Percentiles rank a stretch among this genome's conserved stretches.
Conservation (phyloP, 2,329 filamentous ascomycete species). For the Beauveria caledonica region DNA sequence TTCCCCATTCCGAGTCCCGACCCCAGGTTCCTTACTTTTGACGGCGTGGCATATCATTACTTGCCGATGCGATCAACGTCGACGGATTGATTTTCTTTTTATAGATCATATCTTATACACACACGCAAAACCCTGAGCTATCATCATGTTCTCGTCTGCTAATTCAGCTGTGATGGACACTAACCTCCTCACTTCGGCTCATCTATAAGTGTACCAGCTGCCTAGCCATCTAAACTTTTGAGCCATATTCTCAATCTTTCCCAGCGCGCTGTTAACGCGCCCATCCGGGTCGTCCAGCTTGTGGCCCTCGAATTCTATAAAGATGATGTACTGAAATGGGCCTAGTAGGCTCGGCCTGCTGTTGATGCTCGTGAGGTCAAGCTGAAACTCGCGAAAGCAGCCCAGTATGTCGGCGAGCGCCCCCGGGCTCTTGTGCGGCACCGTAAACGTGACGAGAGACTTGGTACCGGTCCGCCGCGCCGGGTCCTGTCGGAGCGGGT, state of each 20-base stretch:
- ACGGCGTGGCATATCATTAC: too few species aligned
- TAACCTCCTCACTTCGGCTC: not conserved
- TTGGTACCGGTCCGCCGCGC: conserved; percentile 41
- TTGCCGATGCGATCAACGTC: too few species aligned
- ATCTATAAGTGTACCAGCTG: conserved; percentile 48
- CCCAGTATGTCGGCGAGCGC: conserved; percentile 72
- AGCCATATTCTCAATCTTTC: conserved; percentile 48
- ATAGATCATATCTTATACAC: not conserved
- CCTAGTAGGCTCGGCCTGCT: conserved; percentile 66
- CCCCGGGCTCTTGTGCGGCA: conserved; percentile 70
- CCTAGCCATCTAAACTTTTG: conserved; percentile 60
- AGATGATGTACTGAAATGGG: conserved; percentile 90
- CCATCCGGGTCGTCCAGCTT: conserved; percentile 40
- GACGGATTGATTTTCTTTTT: too few species aligned
- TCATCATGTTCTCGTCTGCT: not conserved
- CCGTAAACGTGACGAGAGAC: conserved; percentile 73
- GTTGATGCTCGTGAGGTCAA: conserved; percentile 89
- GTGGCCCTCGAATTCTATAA: conserved; percentile 77
- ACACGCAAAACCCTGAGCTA: not conserved
- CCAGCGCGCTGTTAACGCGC: conserved; percentile 52
- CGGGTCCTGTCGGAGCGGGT: conserved; percentile 20
- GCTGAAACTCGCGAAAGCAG: conserved; percentile 62
- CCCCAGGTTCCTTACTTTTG: too few species aligned
- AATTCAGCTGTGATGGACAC: too few species aligned
- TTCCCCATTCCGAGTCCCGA: too few species aligned